Evolutionary conservation across 805 yeast genomes (phyloP), one percentile per base, ranked within the genome.

Genomic region (Pichia pseudocactophila): DNA sequence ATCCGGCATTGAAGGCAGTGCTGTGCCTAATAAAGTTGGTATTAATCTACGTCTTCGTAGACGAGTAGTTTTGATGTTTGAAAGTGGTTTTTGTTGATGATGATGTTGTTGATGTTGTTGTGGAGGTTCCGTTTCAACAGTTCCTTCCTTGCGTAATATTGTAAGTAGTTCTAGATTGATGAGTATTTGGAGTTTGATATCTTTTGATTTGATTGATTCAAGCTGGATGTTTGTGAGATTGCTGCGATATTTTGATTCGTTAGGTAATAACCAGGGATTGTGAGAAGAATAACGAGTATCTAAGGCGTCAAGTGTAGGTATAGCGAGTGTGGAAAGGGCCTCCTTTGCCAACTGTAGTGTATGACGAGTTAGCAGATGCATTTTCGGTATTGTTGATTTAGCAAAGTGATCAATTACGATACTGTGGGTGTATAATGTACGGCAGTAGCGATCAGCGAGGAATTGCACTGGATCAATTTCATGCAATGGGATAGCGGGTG

Each of bases 11-110:
- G 50, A 25, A 3, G 61, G 54, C 17, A 56, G 39, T 1, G 50
- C 59, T 0, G 62, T 58, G 5, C 66, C 66, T 18, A 59, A 44
- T 8, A 62, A 41, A 0, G 66, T 62, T 3, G 66, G 65, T 3
- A 62, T 53, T 7, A 61, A 44, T 27, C 63, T 43, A 40, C 25
- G 25, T 22, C 25, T 22, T 6, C 25, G 25, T 22, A 22, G 8
- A 22, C 25, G 25, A 8, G 25, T 22, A 22, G 5, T 22, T 22
- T 22, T 22, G 7, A 22, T 22, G 8, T 22, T 22, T 22, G 5
- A 5, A 22, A 6, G 25, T 6, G 25, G 5, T n/a, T n/a, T n/a
- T n/a, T n/a, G n/a, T n/a, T n/a, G n/a, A n/a, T n/a, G n/a, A n/a
- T n/a, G n/a, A n/a, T n/a, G n/a, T n/a, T n/a, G n/a, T n/a, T n/a